Evolutionary conservation across 305 asterid species (phyloP).

Genomic region (Fraxinus xanthoxyloides): DNA sequence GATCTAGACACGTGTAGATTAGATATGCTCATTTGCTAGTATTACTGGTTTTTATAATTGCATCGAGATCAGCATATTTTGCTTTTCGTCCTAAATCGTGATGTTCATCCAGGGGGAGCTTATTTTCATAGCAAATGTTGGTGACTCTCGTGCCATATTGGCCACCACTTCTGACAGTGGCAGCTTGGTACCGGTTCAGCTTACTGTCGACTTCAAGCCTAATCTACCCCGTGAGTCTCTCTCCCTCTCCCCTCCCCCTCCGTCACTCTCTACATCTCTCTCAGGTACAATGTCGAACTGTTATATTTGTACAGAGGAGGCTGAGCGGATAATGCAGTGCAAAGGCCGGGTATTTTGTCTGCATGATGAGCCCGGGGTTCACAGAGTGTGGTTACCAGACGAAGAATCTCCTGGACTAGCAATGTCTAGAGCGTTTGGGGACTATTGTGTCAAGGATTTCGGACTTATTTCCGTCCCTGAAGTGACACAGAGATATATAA

Average conservation of each 20-base stretch:
- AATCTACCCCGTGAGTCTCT: slow-evolving; percentile 73
- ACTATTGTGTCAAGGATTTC: slow-evolving; percentile 73
- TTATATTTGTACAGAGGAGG: slow-evolving; percentile 61
- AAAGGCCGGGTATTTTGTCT: slow-evolving; percentile 75
- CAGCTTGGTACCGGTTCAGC: slow-evolving; percentile 66
- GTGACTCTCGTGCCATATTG: slow-evolving; percentile 92
- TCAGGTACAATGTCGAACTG: not conserved
- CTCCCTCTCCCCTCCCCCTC: not conserved
- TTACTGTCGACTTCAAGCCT: slow-evolving; percentile 88
- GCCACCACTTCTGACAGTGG: slow-evolving; percentile 69
- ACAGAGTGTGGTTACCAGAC: slow-evolving; percentile 85
- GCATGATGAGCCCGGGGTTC: slow-evolving; percentile 82
- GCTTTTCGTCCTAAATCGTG: slow-evolving; percentile 3
- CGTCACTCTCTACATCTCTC: not conserved
- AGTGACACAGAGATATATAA: slow-evolving; percentile 67
- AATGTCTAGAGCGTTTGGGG: slow-evolving; percentile 96
- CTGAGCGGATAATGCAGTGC: slow-evolving; percentile 68
- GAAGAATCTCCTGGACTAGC: slow-evolving; percentile 89
- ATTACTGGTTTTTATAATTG: not conserved
- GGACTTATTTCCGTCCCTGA: slow-evolving; percentile 89
- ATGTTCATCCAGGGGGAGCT: slow-evolving; percentile 57
- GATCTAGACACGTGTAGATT: not conserved
- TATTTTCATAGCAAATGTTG: slow-evolving; percentile 74
- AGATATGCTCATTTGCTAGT: not conserved
- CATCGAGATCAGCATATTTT: not conserved